These are phyloP conservation scores for Haplosporangium sp. DNA, from an alignment of 371 early-diverging fungal species.

Conservation along the genomic window DNA sequence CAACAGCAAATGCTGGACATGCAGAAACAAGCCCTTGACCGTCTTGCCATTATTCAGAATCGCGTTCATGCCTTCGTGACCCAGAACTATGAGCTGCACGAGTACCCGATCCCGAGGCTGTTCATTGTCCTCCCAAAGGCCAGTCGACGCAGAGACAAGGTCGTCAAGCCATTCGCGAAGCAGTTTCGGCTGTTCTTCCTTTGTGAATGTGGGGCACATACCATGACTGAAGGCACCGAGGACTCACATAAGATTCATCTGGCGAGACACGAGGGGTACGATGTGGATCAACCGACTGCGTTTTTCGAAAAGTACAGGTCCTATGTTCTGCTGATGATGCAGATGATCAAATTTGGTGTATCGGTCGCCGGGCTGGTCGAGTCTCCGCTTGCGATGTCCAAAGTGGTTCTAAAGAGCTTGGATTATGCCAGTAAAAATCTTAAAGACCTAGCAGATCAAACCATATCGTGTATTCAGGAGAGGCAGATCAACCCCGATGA, in stretches of 20 bases:
- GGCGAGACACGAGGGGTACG: slow-evolving; percentile 40
- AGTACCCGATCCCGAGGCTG: slow-evolving; percentile 27
- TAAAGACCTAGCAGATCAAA: slow-evolving; percentile 1
- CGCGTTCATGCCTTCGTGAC: slow-evolving; percentile 12
- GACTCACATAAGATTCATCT: slow-evolving; percentile 26
- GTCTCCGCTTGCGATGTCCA: slow-evolving; percentile 15
- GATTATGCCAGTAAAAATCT: neutral
- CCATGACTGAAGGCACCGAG: neutral
- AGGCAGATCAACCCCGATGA: neutral
- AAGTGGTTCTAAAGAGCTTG: neutral
- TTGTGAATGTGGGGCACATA: slow-evolving; percentile 37
- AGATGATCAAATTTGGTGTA: slow-evolving; percentile 27
- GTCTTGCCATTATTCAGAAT: slow-evolving; percentile 6
- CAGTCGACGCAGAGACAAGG: neutral
- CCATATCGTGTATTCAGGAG: slow-evolving; percentile 1
- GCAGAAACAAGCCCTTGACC: neutral
- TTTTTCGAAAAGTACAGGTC: slow-evolving; percentile 38
- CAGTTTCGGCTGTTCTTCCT: slow-evolving; percentile 39
- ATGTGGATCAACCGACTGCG: slow-evolving; percentile 29
- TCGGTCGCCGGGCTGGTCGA: slow-evolving; percentile 23
- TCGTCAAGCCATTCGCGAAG: slow-evolving; percentile 7
- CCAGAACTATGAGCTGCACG: slow-evolving; percentile 28
- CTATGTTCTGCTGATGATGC: slow-evolving; percentile 23
- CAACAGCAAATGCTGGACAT: neutral
- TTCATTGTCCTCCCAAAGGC: slow-evolving; percentile 24